Conservation (phyloP, 495 filamentous ascomycete genomes). For the Aspergillus ellipticus region DNA sequence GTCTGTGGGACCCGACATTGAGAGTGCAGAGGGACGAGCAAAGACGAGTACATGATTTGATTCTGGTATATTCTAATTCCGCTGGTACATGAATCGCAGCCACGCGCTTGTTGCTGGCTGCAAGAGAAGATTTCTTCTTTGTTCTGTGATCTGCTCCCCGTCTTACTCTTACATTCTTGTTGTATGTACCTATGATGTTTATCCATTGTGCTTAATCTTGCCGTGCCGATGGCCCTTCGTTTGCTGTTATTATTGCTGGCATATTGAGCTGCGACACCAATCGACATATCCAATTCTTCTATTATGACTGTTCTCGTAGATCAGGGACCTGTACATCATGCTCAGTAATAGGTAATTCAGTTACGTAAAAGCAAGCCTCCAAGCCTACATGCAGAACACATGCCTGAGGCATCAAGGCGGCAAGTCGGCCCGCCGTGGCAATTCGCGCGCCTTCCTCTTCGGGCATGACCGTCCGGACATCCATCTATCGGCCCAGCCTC, state of each 20-base stretch:
- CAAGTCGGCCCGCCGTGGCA: neutral
- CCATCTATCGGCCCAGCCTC: neutral
- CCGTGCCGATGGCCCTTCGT: neutral
- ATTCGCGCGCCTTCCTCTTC: neutral
- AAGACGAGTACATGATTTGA: conserved; percentile 23
- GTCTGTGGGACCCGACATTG: conserved; percentile 1
- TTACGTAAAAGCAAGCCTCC: neutral
- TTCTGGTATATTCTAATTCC: conserved; percentile 25
- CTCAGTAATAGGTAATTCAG: too few species aligned
- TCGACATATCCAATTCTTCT: neutral
- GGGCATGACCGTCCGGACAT: neutral
- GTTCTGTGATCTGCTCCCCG: conserved; percentile 9
- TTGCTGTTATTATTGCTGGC: neutral
- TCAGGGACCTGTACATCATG: neutral
- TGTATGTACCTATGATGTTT: conserved; percentile 23
- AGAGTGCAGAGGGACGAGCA: conserved; percentile 2
- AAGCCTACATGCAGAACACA: neutral
- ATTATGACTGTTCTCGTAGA: neutral
- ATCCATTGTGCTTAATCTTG: neutral
- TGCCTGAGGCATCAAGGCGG: neutral
- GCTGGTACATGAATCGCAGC: conserved; percentile 17
- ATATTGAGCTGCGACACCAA: neutral
- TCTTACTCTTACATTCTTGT: conserved; percentile 19
- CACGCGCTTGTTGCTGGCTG: conserved; percentile 5
- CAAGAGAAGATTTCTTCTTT: neutral